Percentiles rank a stretch among this genome's conserved stretches.
These are phyloP conservation scores for Tylopilus orsonianus DNA, from an alignment of 1,284 basidiomycete genomes.

Conservation along the genomic window DNA sequence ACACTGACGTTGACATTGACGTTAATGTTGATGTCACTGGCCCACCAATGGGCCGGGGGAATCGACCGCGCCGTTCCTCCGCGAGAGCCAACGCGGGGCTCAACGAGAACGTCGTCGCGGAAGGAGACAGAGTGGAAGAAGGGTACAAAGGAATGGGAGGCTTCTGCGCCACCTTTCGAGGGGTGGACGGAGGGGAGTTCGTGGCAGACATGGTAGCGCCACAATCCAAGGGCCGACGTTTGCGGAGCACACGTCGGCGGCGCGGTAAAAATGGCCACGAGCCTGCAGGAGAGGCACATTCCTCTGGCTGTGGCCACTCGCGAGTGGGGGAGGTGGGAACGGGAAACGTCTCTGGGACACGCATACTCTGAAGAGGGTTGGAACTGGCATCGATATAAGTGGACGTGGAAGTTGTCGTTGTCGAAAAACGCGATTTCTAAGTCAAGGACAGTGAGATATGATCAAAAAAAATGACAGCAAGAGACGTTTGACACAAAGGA, in stretches of 20 bases:
- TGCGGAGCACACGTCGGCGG: slow-evolving; percentile 24
- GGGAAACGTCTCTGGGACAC: slow-evolving; percentile 8
- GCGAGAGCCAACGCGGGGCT: not conserved
- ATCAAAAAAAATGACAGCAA: not conserved
- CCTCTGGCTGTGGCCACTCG: not conserved
- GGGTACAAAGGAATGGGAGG: not conserved
- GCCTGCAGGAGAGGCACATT: slow-evolving; percentile 13
- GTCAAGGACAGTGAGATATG: not conserved
- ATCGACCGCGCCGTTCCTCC: slow-evolving; percentile 9
- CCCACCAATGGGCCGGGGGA: not conserved
- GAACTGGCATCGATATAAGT: slow-evolving; percentile 40
- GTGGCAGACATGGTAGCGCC: not conserved
- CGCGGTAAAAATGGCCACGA: slow-evolving; percentile 30
- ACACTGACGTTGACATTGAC: too few relatives aligned
- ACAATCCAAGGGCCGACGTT: slow-evolving; percentile 27
- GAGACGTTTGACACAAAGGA: too few relatives aligned
- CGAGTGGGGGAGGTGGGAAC: slow-evolving; percentile 7
- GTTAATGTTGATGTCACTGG: not conserved
- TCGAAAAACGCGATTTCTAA: slow-evolving; percentile 51
- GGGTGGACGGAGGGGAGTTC: slow-evolving; percentile 16
- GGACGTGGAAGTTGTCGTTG: slow-evolving; percentile 51
- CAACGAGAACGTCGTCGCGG: slow-evolving; percentile 4
- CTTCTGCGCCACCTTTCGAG: slow-evolving; percentile 5
- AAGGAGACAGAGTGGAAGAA: slow-evolving; percentile 2
- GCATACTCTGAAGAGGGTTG: not conserved